Percentiles rank a stretch among this genome's conserved stretches.
Conservation (phyloP, 768 basidiomycete genomes). For the Rhizopogon vinicolor region DNA sequence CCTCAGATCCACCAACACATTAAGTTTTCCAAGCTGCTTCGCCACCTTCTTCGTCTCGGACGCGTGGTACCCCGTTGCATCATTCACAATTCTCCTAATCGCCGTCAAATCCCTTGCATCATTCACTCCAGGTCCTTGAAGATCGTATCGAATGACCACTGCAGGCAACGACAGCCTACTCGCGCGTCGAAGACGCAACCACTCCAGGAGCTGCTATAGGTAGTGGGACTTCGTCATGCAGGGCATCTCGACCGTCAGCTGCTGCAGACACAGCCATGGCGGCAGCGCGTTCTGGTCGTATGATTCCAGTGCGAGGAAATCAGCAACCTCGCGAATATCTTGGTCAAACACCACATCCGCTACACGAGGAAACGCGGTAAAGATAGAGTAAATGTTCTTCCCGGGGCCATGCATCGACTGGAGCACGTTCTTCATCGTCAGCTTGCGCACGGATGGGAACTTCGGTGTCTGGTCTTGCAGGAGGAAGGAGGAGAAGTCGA, state of each 20-base stretch:
- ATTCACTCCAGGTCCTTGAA: background rate
- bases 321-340: background rate
- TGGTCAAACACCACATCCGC: background rate
- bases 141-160: background rate
- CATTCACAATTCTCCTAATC: background rate
- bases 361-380: background rate
- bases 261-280: background rate
- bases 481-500: background rate
- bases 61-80: background rate
- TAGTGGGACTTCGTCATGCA: background rate
- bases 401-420: background rate
- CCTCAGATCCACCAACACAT: background rate
- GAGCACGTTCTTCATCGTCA: background rate
- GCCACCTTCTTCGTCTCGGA: background rate
- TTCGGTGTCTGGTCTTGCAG: background rate
- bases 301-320: background rate
- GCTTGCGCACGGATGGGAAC: background rate
- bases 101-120: background rate
- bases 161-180: background rate
- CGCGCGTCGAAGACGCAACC: background rate
- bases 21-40: background rate
- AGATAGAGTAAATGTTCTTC: background rate
- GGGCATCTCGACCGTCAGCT: background rate
- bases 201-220: background rate
- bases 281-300: background rate